Evolutionary conservation across 2,329 filamentous ascomycete species (phyloP), one percentile per base, ranked within the genome.

Genomic region (Aureobasidium sp.): DNA sequence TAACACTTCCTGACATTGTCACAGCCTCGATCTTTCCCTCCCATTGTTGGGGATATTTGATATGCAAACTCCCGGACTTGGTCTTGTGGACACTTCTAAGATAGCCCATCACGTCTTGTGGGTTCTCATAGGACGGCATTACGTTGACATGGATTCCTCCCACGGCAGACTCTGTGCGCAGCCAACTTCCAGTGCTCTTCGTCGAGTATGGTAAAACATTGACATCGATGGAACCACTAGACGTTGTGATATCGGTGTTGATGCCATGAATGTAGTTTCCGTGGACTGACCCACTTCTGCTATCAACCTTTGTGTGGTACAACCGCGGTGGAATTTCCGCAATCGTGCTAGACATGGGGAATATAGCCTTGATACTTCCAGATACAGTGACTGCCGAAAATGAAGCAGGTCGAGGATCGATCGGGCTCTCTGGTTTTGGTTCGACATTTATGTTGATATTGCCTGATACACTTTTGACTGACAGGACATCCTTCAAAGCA

Each of bases 41-140:
- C 77, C 77, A 79, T 57, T 74, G 72, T 39, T 74, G 67, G 4
- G 77, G 76, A 63, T 79, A 78, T 0, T 65, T 65, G 7, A 79
- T 56, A 9, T 72, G 66, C 9, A 79, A 47, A 1, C 67, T 69
- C 3, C 75, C 71, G 3, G 73, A 75, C 2, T 67, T 66, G 29
- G 68, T 74, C 37, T 70, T 74, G 48, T 79, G 77, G 8, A 66
- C 65, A 27, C 73, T 74, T 1, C 65, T 65, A 15, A 78, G 57
- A 1, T 69, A 67, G 1, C 55, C 67, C 63, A 76, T 67, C 1
- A 66, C 64, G 5, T 69, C 52, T 0, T 67, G 66, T 1, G 64
- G 43, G 15, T 67, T 63, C 29, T 68, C 67, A 62, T 75, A 75
- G 1, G 76, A 71, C 0, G 71, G 41, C 4, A 70, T 67, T 5